Evolutionary conservation across 441 rosid genomes (phyloP).

Genomic region (Mallotus japonicus): DNA sequence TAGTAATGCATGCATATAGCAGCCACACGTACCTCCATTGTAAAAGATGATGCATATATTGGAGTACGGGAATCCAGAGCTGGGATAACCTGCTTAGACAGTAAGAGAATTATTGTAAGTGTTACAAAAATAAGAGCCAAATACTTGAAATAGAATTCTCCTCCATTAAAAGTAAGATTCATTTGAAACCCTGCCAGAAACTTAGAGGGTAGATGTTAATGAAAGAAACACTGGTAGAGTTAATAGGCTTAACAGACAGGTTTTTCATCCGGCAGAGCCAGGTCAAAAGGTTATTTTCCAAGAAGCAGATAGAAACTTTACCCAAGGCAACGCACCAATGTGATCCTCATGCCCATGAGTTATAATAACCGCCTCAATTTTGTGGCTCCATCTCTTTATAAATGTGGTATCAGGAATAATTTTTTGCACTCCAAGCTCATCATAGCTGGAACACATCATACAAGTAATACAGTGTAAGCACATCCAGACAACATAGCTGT

Average conservation of each 20-base stretch:
- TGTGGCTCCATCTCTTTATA: conserved; percentile 90
- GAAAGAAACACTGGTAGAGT: not conserved
- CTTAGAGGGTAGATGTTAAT: conserved; percentile 8
- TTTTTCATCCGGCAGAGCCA: conserved; percentile 3
- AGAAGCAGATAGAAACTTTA: conserved; percentile 59
- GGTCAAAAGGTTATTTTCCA: conserved; percentile 16
- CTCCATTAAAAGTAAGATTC: not conserved
- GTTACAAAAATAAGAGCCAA: not conserved
- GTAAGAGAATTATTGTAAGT: conserved; percentile 11
- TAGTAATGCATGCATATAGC: conserved; percentile 4
- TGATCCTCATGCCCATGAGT: conserved; percentile 99
- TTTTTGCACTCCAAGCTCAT: conserved; percentile 93
- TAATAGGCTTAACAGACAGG: conserved; percentile 18
- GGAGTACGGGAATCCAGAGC: conserved; percentile 83
- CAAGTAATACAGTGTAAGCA: conserved; percentile 23
- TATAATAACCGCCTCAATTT: conserved; percentile 94
- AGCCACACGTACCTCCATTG: conserved; percentile 72
- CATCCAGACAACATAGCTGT: not conserved
- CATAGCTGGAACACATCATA: conserved; percentile 54
- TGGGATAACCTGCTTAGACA: conserved; percentile 74
- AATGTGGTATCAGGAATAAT: conserved; percentile 93
- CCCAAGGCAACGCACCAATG: conserved; percentile 99
- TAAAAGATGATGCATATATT: conserved; percentile 89
- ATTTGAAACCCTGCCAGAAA: conserved; percentile 1
- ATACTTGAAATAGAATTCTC: not conserved